phyloP scores from a whole-genome alignment of 352 stramenopile genomes.

The Globisporangium alternatum region DNA sequence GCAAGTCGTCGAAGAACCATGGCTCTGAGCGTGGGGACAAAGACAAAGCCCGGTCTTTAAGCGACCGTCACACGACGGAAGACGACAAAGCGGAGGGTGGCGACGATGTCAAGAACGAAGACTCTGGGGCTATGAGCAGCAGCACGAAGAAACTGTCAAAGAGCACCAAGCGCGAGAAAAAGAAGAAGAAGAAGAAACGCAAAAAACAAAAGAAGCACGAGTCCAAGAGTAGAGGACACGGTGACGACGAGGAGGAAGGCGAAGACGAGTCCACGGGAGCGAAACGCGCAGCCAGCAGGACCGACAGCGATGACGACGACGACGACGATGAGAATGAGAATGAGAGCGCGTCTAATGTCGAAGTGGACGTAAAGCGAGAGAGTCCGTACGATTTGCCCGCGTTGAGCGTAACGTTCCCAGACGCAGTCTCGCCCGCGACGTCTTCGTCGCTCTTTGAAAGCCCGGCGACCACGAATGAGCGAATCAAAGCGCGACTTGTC shows the following conservation, averaged over 20 bases:
- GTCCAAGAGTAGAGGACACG: slow-evolving; percentile 11
- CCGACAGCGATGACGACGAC: slow-evolving; percentile 19
- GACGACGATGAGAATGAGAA: slow-evolving; percentile 25
- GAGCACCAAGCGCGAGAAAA: slow-evolving; percentile 42
- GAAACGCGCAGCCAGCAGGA: slow-evolving; percentile 20
- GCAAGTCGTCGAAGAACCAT: slow-evolving; percentile 3
- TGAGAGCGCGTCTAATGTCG: background rate
- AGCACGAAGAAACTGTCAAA: slow-evolving; percentile 33
- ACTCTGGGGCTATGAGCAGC: slow-evolving; percentile 29
- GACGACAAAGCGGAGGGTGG: slow-evolving; percentile 22
- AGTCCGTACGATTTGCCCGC: slow-evolving; percentile 6
- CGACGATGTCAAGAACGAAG: slow-evolving; percentile 22
- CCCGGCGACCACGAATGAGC: slow-evolving; percentile 35
- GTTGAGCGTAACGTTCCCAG: slow-evolving; percentile 5
- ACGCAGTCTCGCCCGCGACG: slow-evolving; percentile 21
- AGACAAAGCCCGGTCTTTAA: background rate
- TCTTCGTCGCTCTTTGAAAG: slow-evolving; percentile 40
- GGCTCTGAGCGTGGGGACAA: background rate
- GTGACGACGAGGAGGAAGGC: slow-evolving; percentile 21
- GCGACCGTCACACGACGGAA: background rate
- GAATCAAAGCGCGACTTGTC: slow-evolving; percentile 47
- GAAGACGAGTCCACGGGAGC: slow-evolving; percentile 29
- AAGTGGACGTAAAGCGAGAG: slow-evolving; percentile 1
- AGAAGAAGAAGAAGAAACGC: slow-evolving; percentile 50
- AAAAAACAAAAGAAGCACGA: slow-evolving; percentile 51